phyloP scores from a whole-genome alignment of 192 early-diverging fungal genomes.

The Coemansia sp. region DNA sequence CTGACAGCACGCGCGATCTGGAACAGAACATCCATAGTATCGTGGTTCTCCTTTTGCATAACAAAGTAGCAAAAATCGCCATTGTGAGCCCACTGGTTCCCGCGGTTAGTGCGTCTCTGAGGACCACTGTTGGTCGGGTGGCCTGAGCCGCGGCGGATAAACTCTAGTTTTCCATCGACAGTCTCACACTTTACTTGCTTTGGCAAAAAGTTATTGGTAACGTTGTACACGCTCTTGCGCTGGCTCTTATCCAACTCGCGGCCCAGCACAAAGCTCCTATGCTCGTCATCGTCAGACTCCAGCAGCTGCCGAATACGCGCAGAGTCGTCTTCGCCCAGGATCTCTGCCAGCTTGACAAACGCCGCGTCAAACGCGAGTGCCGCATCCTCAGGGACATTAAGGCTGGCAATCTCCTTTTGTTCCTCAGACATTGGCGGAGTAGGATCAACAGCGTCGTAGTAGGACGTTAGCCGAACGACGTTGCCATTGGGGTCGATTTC shows the following conservation, averaged over 20 bases:
- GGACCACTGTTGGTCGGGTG: background rate
- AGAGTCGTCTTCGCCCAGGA: constrained; percentile 35
- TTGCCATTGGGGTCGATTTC: constrained; percentile 79
- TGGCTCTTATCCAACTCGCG: constrained; percentile 42
- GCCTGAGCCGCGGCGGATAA: constrained; percentile 23
- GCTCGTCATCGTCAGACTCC: constrained; percentile 16
- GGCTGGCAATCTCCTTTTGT: constrained; percentile 33
- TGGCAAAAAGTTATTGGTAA: constrained; percentile 58
- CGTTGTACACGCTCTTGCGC: constrained; percentile 44
- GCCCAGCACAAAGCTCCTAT: constrained; percentile 28
- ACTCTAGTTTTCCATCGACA: constrained; percentile 38
- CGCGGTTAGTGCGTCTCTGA: background rate
- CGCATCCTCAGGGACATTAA: constrained; percentile 36
- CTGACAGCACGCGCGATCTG: constrained; percentile 30
- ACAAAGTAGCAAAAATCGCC: constrained; percentile 86
- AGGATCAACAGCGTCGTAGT: constrained; percentile 36
- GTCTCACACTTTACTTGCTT: constrained; percentile 46
- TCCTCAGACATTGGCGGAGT: constrained; percentile 31
- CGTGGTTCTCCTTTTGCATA: constrained; percentile 91
- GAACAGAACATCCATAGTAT: constrained; percentile 87
- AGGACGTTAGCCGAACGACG: constrained; percentile 69
- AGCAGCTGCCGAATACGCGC: constrained; percentile 30
- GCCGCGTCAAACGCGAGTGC: constrained; percentile 35
- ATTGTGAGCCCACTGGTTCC: constrained; percentile 59
- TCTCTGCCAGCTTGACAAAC: constrained; percentile 24